Percentiles rank a stretch among this genome's conserved stretches.
phyloP scores from a whole-genome alignment of 805 yeast species.

The Yarrowia porcina region DNA sequence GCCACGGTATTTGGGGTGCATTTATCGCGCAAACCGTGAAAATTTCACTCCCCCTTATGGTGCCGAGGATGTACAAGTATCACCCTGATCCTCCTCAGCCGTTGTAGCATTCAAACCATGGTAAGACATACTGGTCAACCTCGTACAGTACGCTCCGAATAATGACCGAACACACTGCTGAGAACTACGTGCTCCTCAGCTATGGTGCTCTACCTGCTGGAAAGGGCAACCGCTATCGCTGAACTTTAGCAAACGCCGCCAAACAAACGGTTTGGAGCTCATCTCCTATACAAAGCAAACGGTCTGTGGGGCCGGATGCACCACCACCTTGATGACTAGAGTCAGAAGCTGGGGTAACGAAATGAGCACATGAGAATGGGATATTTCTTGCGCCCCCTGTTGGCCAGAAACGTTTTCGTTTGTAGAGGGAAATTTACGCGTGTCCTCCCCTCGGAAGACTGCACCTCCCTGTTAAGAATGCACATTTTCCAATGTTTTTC shows the following conservation, averaged over 20 bases:
- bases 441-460: not conserved
- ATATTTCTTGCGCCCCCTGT: not conserved
- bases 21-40: not conserved
- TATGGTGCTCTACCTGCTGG: not conserved
- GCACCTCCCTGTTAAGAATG: not conserved
- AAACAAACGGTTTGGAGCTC: not conserved
- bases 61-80: no score
- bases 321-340: not conserved
- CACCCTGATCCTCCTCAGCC: no score
- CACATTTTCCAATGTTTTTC: not conserved
- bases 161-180: no score
- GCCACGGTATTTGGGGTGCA: not conserved
- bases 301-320: slow-evolving; percentile 3
- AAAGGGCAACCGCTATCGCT: slow-evolving; percentile 8
- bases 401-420: no score
- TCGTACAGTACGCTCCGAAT: no score
- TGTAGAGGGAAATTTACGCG: not conserved
- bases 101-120: no score
- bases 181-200: not conserved
- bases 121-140: no score
- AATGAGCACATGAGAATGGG: no score
- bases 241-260: slow-evolving; percentile 9
- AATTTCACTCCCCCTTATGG: no score
- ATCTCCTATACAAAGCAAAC: slow-evolving; percentile 4
- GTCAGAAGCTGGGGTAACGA: not conserved